Evolutionary conservation across 306 rosid genomes (phyloP), one percentile per base, ranked within the genome.

Genomic region (Sindora glabra): DNA sequence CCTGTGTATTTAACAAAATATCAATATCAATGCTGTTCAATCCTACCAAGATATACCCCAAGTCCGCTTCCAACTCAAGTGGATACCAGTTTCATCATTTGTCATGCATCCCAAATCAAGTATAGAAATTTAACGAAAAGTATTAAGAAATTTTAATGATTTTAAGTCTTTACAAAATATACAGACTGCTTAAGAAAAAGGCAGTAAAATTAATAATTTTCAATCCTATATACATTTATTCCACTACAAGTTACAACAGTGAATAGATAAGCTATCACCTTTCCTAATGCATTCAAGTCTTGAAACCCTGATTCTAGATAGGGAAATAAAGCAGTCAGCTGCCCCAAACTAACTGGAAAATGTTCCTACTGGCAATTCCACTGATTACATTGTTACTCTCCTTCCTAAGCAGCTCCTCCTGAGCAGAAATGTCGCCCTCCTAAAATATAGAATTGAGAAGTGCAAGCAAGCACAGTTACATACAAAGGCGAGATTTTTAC

Each of bases 261-360:
- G 22, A 13, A 23, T 26, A 22, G 17, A 56, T 10, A 4, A 51
- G 47, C 40, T 39, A 46, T 42, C 21, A 39, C 72, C 67, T 40
- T 64, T 47, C 11, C 59, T 27, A 33, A 42, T 38, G 3, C 4
- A 65, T 48, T 48, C 25, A 15, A 48, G 2, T 44, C 48, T 55
- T 23, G 34, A 6, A 41, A 67, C n/a, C 27, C 42, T 42, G 17
- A 47, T 13, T 50, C 5, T 5, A 16, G 8, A 10, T 26, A n/a
- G 29, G 26, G 26, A 36, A 18, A 51, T 38, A 39, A 27, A 65
- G 24, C 16, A 23, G 51, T 82, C 77, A 79, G 52, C 65, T 68
- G 24, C 95, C 86, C 98, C 98, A 92, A 68, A 92, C 79, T 22
- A 92, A 77, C 64, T 81, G 83, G 67, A 81, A 92, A 67, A 92